Conservation (phyloP, 805 yeast species). For the Monosporozyma aquatica region DNA sequence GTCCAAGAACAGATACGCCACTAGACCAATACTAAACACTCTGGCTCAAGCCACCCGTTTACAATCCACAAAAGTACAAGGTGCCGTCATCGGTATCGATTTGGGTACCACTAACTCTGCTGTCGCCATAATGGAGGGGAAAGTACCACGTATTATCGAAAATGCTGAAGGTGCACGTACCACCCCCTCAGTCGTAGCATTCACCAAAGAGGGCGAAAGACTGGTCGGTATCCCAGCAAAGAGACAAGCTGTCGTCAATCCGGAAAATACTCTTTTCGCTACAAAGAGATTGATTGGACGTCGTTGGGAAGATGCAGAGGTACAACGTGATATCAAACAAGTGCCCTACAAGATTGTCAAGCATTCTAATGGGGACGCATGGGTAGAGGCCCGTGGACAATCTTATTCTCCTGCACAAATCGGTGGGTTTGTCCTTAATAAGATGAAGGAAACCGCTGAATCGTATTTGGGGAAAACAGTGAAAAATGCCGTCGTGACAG, state of each 20-base stretch:
- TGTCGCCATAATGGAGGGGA: slow-evolving; percentile 70
- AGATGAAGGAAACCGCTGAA: slow-evolving; percentile 98
- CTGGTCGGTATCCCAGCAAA: slow-evolving; percentile 92
- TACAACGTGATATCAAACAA: slow-evolving; percentile 77
- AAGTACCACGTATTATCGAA: slow-evolving; percentile 61
- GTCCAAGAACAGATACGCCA: slow-evolving; percentile 15
- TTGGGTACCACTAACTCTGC: slow-evolving; percentile 85
- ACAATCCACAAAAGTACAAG: slow-evolving; percentile 32
- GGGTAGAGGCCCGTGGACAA: slow-evolving; percentile 87
- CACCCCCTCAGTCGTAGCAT: slow-evolving; percentile 92
- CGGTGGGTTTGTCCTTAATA: slow-evolving; percentile 87
- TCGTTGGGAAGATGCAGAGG: slow-evolving; percentile 81
- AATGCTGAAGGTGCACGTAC: slow-evolving; percentile 80
- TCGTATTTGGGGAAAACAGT: slow-evolving; percentile 80
- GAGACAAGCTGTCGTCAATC: slow-evolving; percentile 92
- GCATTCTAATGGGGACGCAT: slow-evolving; percentile 90
- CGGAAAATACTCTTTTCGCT: slow-evolving; percentile 87
- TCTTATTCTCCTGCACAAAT: slow-evolving; percentile 90
- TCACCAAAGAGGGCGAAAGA: slow-evolving; percentile 85
- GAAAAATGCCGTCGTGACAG: slow-evolving; percentile 82
- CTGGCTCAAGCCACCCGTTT: slow-evolving; percentile 23
- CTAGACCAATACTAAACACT: slow-evolving; percentile 10
- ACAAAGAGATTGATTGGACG: slow-evolving; percentile 94
- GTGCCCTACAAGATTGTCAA: slow-evolving; percentile 87
- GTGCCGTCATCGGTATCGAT: slow-evolving; percentile 68